Conservation (phyloP, 768 basidiomycete genomes). For the Psilocybe azurescens region DNA sequence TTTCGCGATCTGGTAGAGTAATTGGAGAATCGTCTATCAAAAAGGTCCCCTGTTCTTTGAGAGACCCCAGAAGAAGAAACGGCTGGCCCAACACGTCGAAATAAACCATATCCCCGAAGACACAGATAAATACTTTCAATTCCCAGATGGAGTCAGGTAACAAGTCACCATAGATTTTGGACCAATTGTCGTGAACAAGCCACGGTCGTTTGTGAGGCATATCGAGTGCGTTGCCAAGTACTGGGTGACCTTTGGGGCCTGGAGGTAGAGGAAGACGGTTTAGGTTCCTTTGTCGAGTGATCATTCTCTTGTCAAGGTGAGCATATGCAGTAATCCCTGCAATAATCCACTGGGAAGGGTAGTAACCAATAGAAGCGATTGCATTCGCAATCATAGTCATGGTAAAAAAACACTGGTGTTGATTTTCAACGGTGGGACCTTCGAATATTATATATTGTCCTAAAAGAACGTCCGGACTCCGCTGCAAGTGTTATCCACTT, state of each 20-base stretch:
- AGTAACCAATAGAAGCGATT: too few relatives aligned
- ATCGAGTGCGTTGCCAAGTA: constrained; percentile 34
- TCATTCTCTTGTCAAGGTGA: not conserved
- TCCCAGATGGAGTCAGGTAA: not conserved
- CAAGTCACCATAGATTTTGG: constrained; percentile 32
- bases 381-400: too few relatives aligned
- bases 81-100: constrained; percentile 46
- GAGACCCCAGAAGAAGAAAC: constrained; percentile 26
- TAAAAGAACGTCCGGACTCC: too few relatives aligned
- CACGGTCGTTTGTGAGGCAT: constrained; percentile 32
- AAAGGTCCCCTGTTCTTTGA: constrained; percentile 49
- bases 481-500: too few relatives aligned
- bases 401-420: too few relatives aligned
- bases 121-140: not conserved
- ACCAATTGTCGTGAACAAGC: constrained; percentile 35
- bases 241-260: constrained; percentile 34
- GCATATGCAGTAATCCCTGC: not conserved
- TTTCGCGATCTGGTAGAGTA: constrained; percentile 55
- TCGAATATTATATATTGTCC: too few relatives aligned
- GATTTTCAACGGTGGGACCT: too few relatives aligned
- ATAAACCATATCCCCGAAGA: constrained; percentile 59
- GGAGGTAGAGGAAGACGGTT: constrained; percentile 27
- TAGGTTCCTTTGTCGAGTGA: constrained; percentile 3
- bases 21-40: constrained; percentile 57
- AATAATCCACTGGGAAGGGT: not conserved